A percentile compares a stretch with the other conserved stretches of the same genome.
Evolutionary conservation across 768 basidiomycete genomes (phyloP).

Genomic region (Lactarius hengduanensis): DNA sequence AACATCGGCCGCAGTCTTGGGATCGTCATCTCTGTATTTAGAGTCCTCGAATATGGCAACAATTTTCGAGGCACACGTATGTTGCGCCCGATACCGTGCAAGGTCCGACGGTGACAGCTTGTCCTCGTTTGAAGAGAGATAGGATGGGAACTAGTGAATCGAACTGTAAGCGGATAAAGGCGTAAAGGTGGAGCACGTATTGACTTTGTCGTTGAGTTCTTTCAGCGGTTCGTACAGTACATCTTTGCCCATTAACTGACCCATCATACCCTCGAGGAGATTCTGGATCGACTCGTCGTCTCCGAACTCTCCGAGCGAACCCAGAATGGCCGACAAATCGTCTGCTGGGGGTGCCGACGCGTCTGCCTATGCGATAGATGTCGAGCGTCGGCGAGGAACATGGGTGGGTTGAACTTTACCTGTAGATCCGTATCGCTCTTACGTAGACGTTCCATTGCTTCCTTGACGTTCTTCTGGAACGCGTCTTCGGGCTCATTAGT

Average conservation of each 20-base stretch:
- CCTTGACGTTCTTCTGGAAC: slow-evolving; percentile 69
- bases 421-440: slow-evolving; percentile 59
- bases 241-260: slow-evolving; percentile 76
- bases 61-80: slow-evolving; percentile 53
- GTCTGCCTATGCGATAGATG: slow-evolving; percentile 28
- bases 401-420: slow-evolving; percentile 34
- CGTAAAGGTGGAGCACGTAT: slow-evolving; percentile 27
- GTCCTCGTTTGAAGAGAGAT: slow-evolving; percentile 56
- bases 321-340: slow-evolving; percentile 52
- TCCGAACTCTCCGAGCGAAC: slow-evolving; percentile 44
- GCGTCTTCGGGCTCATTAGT: slow-evolving; percentile 34
- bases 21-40: slow-evolving; percentile 55
- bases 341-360: slow-evolving; percentile 37
- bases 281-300: slow-evolving; percentile 54
- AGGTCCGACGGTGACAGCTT: slow-evolving; percentile 58
- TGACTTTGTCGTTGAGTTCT: slow-evolving; percentile 69
- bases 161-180: not conserved
- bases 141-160: slow-evolving; percentile 65
- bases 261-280: slow-evolving; percentile 80
- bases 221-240: slow-evolving; percentile 85
- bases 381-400: slow-evolving; percentile 11
- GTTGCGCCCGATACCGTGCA: slow-evolving; percentile 63
- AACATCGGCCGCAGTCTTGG: slow-evolving; percentile 46
- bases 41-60: slow-evolving; percentile 64
- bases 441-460: slow-evolving; percentile 72